Evolutionary conservation across 169 alveolate genomes (phyloP).

Genomic region (Plasmodium sp.): DNA sequence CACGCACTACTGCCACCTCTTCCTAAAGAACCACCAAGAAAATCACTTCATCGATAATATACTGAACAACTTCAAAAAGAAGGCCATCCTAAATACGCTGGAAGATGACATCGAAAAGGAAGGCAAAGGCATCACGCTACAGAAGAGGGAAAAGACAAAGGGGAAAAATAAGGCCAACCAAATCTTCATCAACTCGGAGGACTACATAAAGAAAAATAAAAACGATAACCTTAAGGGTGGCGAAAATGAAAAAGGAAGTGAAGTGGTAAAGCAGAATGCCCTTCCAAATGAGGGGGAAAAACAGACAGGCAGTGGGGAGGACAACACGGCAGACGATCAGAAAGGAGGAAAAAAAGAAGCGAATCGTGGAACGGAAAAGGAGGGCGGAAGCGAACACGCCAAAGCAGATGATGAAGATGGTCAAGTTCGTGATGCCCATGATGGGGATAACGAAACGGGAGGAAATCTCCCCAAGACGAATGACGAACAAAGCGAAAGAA

Average conservation of each 20-base stretch:
- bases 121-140: neutral
- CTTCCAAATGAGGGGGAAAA: neutral
- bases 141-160: slow-evolving; percentile 34
- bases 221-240: neutral
- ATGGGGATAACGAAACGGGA: neutral
- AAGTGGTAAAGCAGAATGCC: neutral
- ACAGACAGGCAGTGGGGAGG: neutral
- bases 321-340: neutral
- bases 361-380: neutral
- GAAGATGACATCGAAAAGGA: slow-evolving; percentile 62
- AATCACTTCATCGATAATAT: slow-evolving; percentile 71
- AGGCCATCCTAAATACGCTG: slow-evolving; percentile 52
- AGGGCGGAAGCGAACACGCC: neutral
- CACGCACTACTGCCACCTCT: slow-evolving; percentile 27
- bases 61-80: slow-evolving; percentile 55
- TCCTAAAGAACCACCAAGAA: slow-evolving; percentile 30
- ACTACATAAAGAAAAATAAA: slow-evolving; percentile 19
- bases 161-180: slow-evolving; percentile 2
- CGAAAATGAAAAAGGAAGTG: neutral
- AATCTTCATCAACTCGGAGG: slow-evolving; percentile 24
- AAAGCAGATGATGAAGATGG: neutral
- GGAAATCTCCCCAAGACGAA: neutral
- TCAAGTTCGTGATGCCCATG: neutral
- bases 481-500: neutral
- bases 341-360: neutral